Percentiles rank a stretch among this genome's conserved stretches.
phyloP scores from a whole-genome alignment of 176 grass and related monocot genomes.

The Rhynchospora tenuis region DNA sequence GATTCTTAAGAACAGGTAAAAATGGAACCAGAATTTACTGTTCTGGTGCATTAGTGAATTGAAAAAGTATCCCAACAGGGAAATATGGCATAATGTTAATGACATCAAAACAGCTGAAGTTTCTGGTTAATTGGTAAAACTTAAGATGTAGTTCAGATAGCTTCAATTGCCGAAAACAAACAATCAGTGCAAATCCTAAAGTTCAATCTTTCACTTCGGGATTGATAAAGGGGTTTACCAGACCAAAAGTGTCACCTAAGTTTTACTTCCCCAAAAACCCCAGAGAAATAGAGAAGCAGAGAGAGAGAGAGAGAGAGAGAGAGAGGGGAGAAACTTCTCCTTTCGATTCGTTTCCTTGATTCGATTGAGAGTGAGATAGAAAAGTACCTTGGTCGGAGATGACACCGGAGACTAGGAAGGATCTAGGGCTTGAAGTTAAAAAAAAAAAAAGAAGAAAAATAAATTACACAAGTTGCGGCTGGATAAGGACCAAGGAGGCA shows the following conservation, averaged over 20 bases:
- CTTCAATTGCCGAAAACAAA: not conserved
- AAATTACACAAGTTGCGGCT: not conserved
- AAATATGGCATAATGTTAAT: not conserved
- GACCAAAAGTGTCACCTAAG: not conserved
- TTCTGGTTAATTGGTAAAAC: not conserved
- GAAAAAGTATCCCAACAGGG: not conserved
- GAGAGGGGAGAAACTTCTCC: not conserved
- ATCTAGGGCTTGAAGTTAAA: conserved; percentile 17
- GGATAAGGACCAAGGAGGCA: conserved; percentile 18
- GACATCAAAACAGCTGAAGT: not conserved
- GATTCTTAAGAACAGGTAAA: not conserved
- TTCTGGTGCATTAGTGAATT: not conserved
- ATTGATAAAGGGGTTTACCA: not conserved
- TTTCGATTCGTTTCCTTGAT: not conserved
- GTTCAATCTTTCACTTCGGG: not conserved
- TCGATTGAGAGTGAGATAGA: not conserved
- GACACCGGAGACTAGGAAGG: not conserved
- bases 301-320: not conserved
- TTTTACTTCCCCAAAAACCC: not conserved
- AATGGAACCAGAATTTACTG: not conserved
- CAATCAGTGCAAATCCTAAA: not conserved
- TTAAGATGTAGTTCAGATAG: not conserved
- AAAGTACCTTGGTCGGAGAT: conserved; percentile 3
- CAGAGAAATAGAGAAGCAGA: not conserved
- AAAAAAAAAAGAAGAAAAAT: not conserved